Base-by-base conservation (phyloP, 164 flowering plant genomes). In the Warburgia ugandensis region DNA sequence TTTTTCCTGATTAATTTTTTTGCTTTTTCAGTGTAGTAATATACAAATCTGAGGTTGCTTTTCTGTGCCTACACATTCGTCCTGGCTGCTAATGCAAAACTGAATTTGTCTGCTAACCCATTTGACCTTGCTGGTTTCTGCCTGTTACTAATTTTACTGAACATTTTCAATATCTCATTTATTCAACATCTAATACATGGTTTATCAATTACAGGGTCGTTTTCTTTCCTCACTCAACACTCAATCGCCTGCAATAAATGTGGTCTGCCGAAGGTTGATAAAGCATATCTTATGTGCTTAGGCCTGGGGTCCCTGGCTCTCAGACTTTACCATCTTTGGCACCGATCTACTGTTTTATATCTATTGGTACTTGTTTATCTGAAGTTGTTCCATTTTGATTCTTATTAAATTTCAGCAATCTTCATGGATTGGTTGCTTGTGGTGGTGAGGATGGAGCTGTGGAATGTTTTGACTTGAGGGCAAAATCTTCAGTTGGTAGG, bases 371-470 rank as follows among this genome's bases (percentile, higher is more conserved):
- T 27, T 26, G 13, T 45, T 45, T 9, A 14, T 12, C 25, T 12
- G 31, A 26, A 3, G 4, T 23, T 45, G 17, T 14, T 3, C 14
- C 1, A 3, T 26, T 0, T 45, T 44, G 11, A 20, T 21, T 30
- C 22, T 30, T 2, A 23, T 14, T 31, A 12, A 21, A 52, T 57
- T 67, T 50, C 75, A 88, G 96, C 73, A 78, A 76, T 43, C 57
- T 78, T 59, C 98, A 92, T 72, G 98, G 96, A 16, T 63, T 88
- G 54, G 77, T 92, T 62, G 96, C 91, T 60, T 80, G 87, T 76
- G 96, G 98, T 30, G 96, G 96, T 40, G 95, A 88, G 27, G 96
- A 92, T 77, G 98, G 96, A 50, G 87, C 88, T 37, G 80, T 92
- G 2, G 96, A 92, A 72, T 92, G 98, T 75, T 92, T 92, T 72